Base-by-base conservation (phyloP, 2,329 filamentous ascomycete genomes). In the Exophiala lecanii-corni region DNA sequence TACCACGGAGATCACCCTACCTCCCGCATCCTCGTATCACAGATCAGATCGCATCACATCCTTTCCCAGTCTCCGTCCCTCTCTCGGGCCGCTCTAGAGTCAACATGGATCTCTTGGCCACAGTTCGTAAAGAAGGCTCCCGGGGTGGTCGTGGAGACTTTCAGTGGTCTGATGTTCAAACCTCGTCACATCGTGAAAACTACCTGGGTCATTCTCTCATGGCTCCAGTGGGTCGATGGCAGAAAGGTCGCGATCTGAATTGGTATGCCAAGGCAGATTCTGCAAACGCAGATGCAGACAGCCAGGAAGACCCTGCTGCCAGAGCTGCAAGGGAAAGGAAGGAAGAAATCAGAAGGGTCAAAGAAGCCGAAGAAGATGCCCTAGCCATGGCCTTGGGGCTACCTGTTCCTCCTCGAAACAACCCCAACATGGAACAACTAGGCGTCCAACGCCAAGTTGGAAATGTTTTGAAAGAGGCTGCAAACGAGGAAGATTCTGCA, bases 101-200 rank as follows among this genome's bases (percentile, higher is more conserved):
- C 18, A 67, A 18, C 43, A 96, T 98, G 92, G 92, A 98, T 75
- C 78, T 98, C 42, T 80, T 97, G 41, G 86, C 89, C 47, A 88
- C 86, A 31, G 84, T 98, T 50, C 87, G 89, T 60, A 97, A 98
- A 69, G 91, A 94, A 64, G 80, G 80, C 18, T 41, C 13, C 49
- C 77, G 92, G 55, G 92, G 92, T 59, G 92, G 92, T 48, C 76
- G 75, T 61, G 85, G 85, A 66, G 89, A 96, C 65, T 98, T 98
- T 72, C 89, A 83, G 68, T 97, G 92, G 92, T 86, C 91, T 54
- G 89, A 96, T 56, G 91, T 98, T 60, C 84, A 91, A 62, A 81
- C 74, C 53, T 94, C 89, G 37, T 71, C 77, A 16, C 89, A 95
- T 60, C 89, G 92, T 64, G 89, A 98, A 66, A 95, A 83, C 62